Evolutionary conservation across 2,329 filamentous ascomycete genomes (phyloP), one percentile per base, ranked within the genome.

Genomic region (Ramularia collo-cygni): DNA sequence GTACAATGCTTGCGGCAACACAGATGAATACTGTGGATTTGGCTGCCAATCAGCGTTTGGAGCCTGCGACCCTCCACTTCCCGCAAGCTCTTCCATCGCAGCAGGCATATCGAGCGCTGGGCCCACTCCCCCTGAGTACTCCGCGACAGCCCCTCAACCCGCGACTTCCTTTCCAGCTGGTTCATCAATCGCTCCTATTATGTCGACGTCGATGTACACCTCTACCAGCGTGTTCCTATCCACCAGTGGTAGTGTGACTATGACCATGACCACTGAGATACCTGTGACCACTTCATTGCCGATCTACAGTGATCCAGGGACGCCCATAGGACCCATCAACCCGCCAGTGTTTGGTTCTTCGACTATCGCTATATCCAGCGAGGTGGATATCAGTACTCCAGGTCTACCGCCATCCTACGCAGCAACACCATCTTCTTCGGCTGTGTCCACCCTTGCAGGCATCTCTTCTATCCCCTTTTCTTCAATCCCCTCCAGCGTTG

Each of bases 21-120:
- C 28, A 17, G 24, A 43, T 28, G 10, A 44, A 12, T 44, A 43
- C 33, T 50, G 42, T 17, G 47, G 44, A 3, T 18, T 14, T 15
- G 44, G 44, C 14, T 50, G 44, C 27, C 44, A 47, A 26, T 16
- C 31, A 13, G 34, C 14, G 8, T 48, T 38, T 28, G 45, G 47
- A 7, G 17, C 9, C 4, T 46, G 45, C 21, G 18, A 13, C 15
- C 15, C n/a, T n/a, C n/a, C 32, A 19, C 8, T 24, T 17, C 15
- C 28, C n/a, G 19, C n/a, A 9, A 39, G 27, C 24, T 26, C 32
- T 8, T 30, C 16, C 17, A n/a, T 17, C 9, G 28, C 27, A 9
- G n/a, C 26, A 38, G 18, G 14, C 36, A 14, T 10, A 24, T 24
- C 21, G 6, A 24, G 21, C 10, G 21, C 21, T 24, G 21, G 21